Base-by-base conservation (phyloP, 2,329 filamentous ascomycete species). In the Arthrinium phaeospermum region DNA sequence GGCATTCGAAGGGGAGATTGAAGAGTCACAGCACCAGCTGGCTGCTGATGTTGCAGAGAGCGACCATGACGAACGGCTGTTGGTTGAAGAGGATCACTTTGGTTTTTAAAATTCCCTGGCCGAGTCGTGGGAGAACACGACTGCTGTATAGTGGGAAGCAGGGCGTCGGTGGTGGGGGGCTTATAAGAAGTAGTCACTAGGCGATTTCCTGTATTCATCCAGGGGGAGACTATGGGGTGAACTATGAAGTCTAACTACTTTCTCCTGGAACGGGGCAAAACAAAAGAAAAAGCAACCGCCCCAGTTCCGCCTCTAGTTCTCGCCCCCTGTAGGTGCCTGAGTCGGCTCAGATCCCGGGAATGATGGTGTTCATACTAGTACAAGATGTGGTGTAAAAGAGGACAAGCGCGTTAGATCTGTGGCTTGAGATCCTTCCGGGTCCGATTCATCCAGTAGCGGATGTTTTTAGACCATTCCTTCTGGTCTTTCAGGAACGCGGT, bases 1-100 rank as follows among this genome's bases (percentile, higher is more conserved):
- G 68, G 81, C 80, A n/a, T 80, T 82, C 67, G 74, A 77, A 61
- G 75, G 78, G 4, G 78, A 77, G 12, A 68, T 51, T 5, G 74
- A 76, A 37, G 72, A 64, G 41, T 22, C 57, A 13, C 75, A 8
- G 69, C 72, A n/a, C 24, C 70, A 4, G 57, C 47, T 45, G 16
- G 27, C 19, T 30, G 37, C 27, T 49, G 24, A 16, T n/a, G 68
- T 24, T 30, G 41, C 44, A 45, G 68, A 67, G 44, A 46, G 41
- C 44, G 71, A 64, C 37, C 45, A 46, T 24, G 71, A 72, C 44
- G 71, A 72, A n/a, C 64, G 46, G 47, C 46, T 72, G 12, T 30
- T 72, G 34, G 71, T 72, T 7, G 71, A 72, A 34, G 71, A 72
- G 27, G 41, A 61, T 27, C 51, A 70, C 22, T 13, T n/a, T 44